phyloP scores from a whole-genome alignment of 768 basidiomycete genomes.

The Podaxis rugospora region DNA sequence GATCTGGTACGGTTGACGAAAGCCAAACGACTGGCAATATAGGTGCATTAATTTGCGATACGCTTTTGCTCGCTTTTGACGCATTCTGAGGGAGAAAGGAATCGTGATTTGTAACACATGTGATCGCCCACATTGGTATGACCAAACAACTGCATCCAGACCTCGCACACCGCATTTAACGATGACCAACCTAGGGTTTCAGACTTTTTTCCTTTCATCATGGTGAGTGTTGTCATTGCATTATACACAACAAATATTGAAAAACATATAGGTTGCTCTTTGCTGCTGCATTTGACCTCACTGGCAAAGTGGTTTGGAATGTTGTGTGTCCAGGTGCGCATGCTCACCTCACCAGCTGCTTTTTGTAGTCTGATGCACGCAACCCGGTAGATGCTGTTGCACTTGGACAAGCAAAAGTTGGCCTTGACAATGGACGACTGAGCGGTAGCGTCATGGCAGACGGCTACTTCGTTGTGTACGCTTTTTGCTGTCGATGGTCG shows the following conservation, averaged over 20 bases:
- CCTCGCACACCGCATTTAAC: not conserved
- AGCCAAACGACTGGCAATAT: slow-evolving; percentile 84
- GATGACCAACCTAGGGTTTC: slow-evolving; percentile 20
- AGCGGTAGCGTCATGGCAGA: slow-evolving; percentile 48
- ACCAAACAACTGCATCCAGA: not conserved
- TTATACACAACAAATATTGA: not conserved
- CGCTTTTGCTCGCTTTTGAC: slow-evolving; percentile 92
- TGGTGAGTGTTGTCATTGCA: slow-evolving; percentile 19
- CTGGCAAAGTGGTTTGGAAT: slow-evolving; percentile 67
- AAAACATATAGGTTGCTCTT: slow-evolving; percentile 22
- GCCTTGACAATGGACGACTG: slow-evolving; percentile 55
- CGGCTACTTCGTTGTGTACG: slow-evolving; percentile 69
- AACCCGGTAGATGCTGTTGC: slow-evolving; percentile 23
- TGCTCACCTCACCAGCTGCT: not conserved
- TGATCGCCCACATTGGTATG: not conserved
- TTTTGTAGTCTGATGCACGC: not conserved
- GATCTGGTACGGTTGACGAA: slow-evolving; percentile 91
- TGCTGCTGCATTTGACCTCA: slow-evolving; percentile 47
- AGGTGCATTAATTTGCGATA: slow-evolving; percentile 93
- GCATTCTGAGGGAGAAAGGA: slow-evolving; percentile 47
- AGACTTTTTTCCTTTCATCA: slow-evolving; percentile 21
- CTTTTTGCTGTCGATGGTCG: not conserved
- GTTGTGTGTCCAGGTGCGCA: slow-evolving; percentile 57
- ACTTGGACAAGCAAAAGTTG: slow-evolving; percentile 54
- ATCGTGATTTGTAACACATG: not conserved